phyloP scores from a whole-genome alignment of 1,284 basidiomycete genomes.

The Clitocybe nebularis region DNA sequence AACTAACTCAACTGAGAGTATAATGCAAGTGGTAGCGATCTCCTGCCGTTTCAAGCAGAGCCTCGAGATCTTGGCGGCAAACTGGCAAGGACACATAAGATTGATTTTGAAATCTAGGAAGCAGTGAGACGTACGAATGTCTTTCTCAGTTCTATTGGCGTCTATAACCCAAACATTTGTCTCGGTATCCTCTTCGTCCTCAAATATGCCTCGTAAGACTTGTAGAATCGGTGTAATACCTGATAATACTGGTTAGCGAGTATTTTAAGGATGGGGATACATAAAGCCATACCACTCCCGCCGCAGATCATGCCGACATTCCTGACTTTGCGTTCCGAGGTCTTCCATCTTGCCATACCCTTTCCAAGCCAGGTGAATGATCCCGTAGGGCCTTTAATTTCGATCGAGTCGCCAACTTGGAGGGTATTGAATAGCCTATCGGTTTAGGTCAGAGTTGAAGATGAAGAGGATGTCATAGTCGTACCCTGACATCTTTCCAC shows the following conservation, averaged over 20 bases:
- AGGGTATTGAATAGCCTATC: constrained; percentile 39
- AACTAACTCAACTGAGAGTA: background rate
- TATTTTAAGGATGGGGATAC: constrained; percentile 47
- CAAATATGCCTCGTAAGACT: constrained; percentile 1
- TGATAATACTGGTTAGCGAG: constrained; percentile 21
- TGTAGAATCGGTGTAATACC: constrained; percentile 5
- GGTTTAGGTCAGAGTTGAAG: background rate
- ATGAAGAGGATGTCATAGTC: background rate
- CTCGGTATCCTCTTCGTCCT: background rate
- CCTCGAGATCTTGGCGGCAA: background rate
- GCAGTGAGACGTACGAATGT: background rate
- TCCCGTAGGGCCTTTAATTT: constrained; percentile 65
- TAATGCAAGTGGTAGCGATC: constrained; percentile 1
- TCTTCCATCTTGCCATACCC: constrained; percentile 37
- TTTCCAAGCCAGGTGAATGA: constrained; percentile 53
- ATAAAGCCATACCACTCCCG: constrained; percentile 62
- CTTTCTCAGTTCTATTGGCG: constrained; percentile 1
- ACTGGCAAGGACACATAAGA: background rate
- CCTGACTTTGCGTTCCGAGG: constrained; percentile 31
- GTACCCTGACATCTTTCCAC: background rate
- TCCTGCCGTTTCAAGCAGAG: background rate
- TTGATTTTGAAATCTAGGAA: background rate
- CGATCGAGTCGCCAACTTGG: constrained; percentile 45
- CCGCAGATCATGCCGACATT: constrained; percentile 59
- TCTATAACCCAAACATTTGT: constrained; percentile 2